These are phyloP conservation scores for Penicillium hordei DNA, from an alignment of 2,329 filamentous ascomycete species.

Conservation along the genomic window DNA sequence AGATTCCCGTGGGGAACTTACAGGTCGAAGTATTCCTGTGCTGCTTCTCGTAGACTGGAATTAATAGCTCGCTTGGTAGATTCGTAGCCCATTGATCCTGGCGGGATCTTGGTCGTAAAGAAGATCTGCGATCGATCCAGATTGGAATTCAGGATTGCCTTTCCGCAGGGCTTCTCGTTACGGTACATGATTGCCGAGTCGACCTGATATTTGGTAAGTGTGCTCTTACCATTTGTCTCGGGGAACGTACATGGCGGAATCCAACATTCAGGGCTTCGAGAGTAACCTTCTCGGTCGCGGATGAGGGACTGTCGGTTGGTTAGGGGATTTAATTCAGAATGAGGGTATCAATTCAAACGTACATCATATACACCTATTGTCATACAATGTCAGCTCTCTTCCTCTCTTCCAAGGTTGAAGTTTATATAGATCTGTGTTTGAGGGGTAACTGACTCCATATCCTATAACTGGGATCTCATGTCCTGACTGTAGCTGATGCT, in stretches of 20 bases:
- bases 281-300: constrained; percentile 27
- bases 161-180: constrained; percentile 71
- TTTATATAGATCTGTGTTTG: neutral
- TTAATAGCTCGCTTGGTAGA: constrained; percentile 65
- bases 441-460: constrained; percentile 51
- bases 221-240: no score
- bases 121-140: constrained; percentile 69
- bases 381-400: neutral
- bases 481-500: constrained; percentile 57
- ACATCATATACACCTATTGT: constrained; percentile 37
- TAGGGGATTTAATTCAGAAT: neutral
- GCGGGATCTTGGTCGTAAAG: constrained; percentile 76
- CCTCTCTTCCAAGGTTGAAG: neutral
- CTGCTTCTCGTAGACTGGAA: constrained; percentile 59
- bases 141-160: constrained; percentile 59
- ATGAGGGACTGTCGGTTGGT: constrained; percentile 24
- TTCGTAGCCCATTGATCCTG: constrained; percentile 65
- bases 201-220: constrained; percentile 36
- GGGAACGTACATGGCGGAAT: constrained; percentile 33
- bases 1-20: constrained; percentile 33
- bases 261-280: constrained; percentile 31
- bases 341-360: constrained; percentile 2
- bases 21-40: constrained; percentile 73
- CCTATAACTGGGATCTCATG: constrained; percentile 62
- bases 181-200: constrained; percentile 65